Evolutionary conservation across 164 flowering plant species (phyloP), one percentile per base, ranked within the genome.

Genomic region (Houttuynia cordata): DNA sequence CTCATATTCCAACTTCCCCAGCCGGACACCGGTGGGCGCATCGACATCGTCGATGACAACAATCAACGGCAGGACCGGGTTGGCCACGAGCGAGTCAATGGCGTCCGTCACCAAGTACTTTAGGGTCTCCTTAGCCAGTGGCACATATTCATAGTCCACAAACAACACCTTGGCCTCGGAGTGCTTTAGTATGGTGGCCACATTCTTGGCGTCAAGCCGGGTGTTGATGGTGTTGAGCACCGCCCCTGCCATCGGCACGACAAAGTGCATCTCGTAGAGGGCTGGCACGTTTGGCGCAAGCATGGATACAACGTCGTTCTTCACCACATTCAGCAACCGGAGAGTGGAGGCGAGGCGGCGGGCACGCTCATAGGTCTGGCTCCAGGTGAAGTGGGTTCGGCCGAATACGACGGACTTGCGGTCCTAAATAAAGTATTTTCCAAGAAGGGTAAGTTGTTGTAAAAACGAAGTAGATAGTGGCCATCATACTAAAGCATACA

Each of bases 241-340:
- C 0, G 95, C 96, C 1, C 89, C 91, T 1, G 97, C 91, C 98
- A 92, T 89, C 12, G 98, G 90, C 18, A 92, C 97, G 1, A 90
- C 96, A 58, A 92, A 92, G 64, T 92, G 97, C 90, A 90, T 80
- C 80, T 92, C 98, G 62, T 86, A 87, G 61, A 81, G 58, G 1
- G 97, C 98, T 8, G 98, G 98, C 41, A 84, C 58, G 20, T 92
- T 92, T 1, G 98, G 98, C 14, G 98, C 88, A 69, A 92, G 62
- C 1, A 92, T 90, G 0, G 98, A 89, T 0, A 92, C 96, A 15
- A 92, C 91, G 24, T 81, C 76, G 57, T 83, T 81, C 67, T 80
- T 81, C 68, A 7, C 60, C 22, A 92, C 64, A 68, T 79, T 76
- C 0, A 89, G 70, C 6, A 76, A 64, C 1, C 64, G 79, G 45